Evolutionary conservation across 164 flowering plant species (phyloP), one percentile per base, ranked within the genome.

Genomic region (Kingdonia uniflora): DNA sequence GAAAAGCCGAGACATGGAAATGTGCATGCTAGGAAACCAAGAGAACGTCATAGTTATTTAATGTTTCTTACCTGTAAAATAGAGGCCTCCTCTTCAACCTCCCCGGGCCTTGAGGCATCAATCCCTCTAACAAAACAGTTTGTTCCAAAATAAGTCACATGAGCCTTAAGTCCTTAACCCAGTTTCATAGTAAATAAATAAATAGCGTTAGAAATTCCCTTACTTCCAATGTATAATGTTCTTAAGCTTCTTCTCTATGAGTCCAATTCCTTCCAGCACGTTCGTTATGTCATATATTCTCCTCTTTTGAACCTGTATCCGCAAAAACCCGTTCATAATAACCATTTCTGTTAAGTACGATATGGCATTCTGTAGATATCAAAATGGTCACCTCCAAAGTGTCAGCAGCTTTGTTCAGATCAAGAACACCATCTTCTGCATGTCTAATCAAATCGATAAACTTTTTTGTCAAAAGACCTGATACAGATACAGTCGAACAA

Each of bases 151-250:
- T 29, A 29, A 29, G 35, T 56, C 42, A 50, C 22, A n/a, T 59
- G 42, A 61, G 55, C 44, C 29, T 25, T 26, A 19, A 20, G 17
- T 21, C 24, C 52, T 59, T 56, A 44, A 44, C 13, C 16, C 21
- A 16, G 48, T 21, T 44, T 19, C 13, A 44, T 3, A 17, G 20
- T 41, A 3, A 43, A 6, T n/a, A 2, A 1, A 43, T n/a, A 43
- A 47, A 21, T 10, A 47, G 23, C 47, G 11, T 4, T 19, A 4
- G 23, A 21, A 47, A 21, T 20, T 20, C n/a, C 29, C 2, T 80
- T 84, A 92, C 98, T 82, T 92, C 98, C 96, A 88, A 45, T 63
- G 87, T 51, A 92, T 92, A 68, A 81, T 78, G 78, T 88, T 92
- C 70, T 88, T 87, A 47, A 88, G 80, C 71, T 82, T 85, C 77